Evolutionary conservation across 2,329 filamentous ascomycete genomes (phyloP).

Genomic region (Hirsutella rhossiliensis): DNA sequence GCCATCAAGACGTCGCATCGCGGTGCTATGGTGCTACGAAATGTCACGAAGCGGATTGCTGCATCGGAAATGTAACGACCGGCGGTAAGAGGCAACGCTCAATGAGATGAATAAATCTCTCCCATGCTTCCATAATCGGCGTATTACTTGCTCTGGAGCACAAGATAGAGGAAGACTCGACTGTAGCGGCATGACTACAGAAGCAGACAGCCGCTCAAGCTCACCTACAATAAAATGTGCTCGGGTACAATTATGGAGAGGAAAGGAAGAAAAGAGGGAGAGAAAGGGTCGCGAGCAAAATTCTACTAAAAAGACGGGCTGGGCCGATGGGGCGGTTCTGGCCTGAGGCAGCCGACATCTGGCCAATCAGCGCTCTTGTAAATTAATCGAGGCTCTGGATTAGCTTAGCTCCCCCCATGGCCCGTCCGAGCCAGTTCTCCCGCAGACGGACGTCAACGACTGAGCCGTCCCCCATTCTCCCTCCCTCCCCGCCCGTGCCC

Average conservation of each 20-base stretch:
- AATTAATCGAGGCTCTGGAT: slow-evolving; percentile 20
- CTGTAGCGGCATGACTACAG: slow-evolving; percentile 27
- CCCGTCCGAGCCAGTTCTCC: slow-evolving; percentile 21
- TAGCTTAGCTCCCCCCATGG: background rate
- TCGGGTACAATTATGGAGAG: slow-evolving; percentile 49
- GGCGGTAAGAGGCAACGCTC: slow-evolving; percentile 61
- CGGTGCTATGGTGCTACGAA: background rate
- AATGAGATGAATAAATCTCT: slow-evolving; percentile 43
- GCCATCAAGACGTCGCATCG: background rate
- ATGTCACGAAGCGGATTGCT: background rate
- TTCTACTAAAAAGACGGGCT: slow-evolving; percentile 5
- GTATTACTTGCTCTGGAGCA: slow-evolving; percentile 48
- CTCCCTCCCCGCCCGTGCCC: background rate
- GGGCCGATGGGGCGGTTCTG: slow-evolving; percentile 2
- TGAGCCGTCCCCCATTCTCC: slow-evolving; percentile 21
- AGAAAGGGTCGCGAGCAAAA: slow-evolving; percentile 9
- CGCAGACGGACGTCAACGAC: slow-evolving; percentile 28
- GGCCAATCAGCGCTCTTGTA: slow-evolving; percentile 30
- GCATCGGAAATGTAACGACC: slow-evolving; percentile 51
- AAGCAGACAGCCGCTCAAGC: slow-evolving; percentile 36
- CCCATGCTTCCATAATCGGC: slow-evolving; percentile 62
- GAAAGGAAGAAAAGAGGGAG: slow-evolving; percentile 27
- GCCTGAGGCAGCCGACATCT: slow-evolving; percentile 25
- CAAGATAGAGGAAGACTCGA: slow-evolving; percentile 65
- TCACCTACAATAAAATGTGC: slow-evolving; percentile 63